Evolutionary conservation across 1,139 yeast species (phyloP), one percentile per base, ranked within the genome.

Genomic region (Pichia sp.): DNA sequence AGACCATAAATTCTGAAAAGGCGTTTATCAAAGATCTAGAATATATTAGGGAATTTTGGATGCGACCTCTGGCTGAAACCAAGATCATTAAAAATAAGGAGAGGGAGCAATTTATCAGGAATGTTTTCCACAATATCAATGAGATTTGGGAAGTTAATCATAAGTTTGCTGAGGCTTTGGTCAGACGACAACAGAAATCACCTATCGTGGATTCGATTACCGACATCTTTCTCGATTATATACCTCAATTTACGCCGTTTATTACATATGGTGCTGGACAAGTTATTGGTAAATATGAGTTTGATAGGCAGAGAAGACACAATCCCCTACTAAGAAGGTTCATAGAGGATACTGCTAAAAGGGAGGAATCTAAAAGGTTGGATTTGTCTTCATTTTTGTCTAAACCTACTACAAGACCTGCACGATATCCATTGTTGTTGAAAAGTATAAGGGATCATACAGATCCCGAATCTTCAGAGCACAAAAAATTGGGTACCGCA

Each of bases 331-430:
- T 93, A 72, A 93, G 96, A 22, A 75, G 95, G 64, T 93, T 93
- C 67, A 87, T 93, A 54, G 96, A 89, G 64, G 96, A 95, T 56
- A 87, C 91, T 23, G 95, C 88, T 61, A 81, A 89, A 66, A 76
- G 90, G 66, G 93, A 95, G 53, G 98, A 90, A 68, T 85, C 95
- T 10, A 75, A 95, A 55, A 86, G 93, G 67, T 85, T 93, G 60
- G 98, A 95, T 68, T 82, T 93, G 55, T 87, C 93, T 42, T 95
- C 98, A 0, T 95, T 90, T 64, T 75, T 93, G 61, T 89, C 96
- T 10, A 95, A 93, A 64, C 98, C 98, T 50, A 93, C 96, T 2
- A 93, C 96, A 28, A 80, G 99, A 67, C 90, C 97, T 26, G 98
- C 98, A 10, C 77, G 98, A 60, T 93, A 95, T 68, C 96, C 96